These are phyloP conservation scores for Asterochloris sp. DNA, from an alignment of 139 green algal species.

Conservation along the genomic window DNA sequence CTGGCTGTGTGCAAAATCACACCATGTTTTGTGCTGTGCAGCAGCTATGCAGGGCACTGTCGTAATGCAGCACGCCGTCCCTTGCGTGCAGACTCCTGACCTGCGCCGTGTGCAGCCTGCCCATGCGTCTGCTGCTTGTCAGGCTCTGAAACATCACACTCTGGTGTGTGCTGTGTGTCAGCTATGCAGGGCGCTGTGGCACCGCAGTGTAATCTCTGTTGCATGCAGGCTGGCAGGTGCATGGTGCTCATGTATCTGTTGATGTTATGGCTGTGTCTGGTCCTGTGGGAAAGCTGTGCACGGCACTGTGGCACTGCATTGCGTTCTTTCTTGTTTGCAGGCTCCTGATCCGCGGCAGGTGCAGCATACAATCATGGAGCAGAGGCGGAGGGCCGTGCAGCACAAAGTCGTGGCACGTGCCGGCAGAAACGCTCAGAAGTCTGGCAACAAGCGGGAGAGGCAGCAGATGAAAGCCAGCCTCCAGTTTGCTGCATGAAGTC, in stretches of 20 bases:
- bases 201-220: background rate
- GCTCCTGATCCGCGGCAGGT: background rate
- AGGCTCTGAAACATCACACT: no score
- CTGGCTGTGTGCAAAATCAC: no score
- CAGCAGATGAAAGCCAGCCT: background rate
- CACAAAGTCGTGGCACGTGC: background rate
- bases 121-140: no score
- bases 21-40: no score
- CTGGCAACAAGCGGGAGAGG: conserved; percentile 9
- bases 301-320: no score
- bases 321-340: background rate
- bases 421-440: conserved; percentile 13
- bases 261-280: background rate
- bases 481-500: no score
- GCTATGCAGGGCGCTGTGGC: background rate
- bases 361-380: conserved; percentile 4
- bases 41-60: no score
- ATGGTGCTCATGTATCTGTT: background rate
- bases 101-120: no score
- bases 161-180: no score
- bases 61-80: no score
- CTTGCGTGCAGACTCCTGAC: no score
- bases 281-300: no score
- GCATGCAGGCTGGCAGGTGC: background rate
- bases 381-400: background rate